Evolutionary conservation across 352 stramenopile genomes (phyloP).

Genomic region (Bremia lactucae): DNA sequence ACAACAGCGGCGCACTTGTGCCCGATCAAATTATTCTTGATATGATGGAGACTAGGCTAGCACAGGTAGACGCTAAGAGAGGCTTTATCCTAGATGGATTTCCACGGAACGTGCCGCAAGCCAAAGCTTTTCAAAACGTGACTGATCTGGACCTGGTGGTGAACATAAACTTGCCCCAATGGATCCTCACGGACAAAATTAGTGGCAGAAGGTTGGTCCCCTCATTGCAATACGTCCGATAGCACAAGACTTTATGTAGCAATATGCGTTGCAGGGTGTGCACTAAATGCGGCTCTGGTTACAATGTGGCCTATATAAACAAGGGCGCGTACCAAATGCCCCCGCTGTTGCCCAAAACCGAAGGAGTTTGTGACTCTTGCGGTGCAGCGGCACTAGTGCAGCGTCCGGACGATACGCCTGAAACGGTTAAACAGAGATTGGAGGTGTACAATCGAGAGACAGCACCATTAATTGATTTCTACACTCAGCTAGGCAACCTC

Average conservation of each 20-base stretch:
- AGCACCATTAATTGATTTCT: conserved; percentile 79
- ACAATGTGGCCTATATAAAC: conserved; percentile 86
- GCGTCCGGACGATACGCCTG: conserved; percentile 66
- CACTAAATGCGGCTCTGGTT: conserved; percentile 70
- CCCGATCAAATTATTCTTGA: conserved; percentile 85
- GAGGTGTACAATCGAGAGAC: conserved; percentile 87
- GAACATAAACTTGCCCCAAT: conserved; percentile 83
- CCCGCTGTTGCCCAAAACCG: conserved; percentile 77
- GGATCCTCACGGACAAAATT: conserved; percentile 86
- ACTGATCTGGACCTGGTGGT: conserved; percentile 70
- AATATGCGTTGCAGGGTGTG: conserved; percentile 40
- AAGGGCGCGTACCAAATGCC: conserved; percentile 85
- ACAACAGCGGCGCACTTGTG: conserved; percentile 70
- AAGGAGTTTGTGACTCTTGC: conserved; percentile 72
- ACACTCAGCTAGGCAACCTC: conserved; percentile 64
- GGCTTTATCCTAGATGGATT: conserved; percentile 88
- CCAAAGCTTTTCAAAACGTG: conserved; percentile 72
- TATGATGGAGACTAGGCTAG: conserved; percentile 77
- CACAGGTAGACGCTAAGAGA: conserved; percentile 48
- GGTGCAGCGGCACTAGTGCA: conserved; percentile 63
- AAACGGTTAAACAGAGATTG: conserved; percentile 74
- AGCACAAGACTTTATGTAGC: not conserved
- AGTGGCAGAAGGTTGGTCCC: conserved; percentile 59
- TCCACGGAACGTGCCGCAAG: conserved; percentile 82
- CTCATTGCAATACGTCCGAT: not conserved